A percentile compares a stretch with the other conserved stretches of the same genome.
phyloP scores from a whole-genome alignment of 495 filamentous ascomycete species.

The Aspergillus steynii region DNA sequence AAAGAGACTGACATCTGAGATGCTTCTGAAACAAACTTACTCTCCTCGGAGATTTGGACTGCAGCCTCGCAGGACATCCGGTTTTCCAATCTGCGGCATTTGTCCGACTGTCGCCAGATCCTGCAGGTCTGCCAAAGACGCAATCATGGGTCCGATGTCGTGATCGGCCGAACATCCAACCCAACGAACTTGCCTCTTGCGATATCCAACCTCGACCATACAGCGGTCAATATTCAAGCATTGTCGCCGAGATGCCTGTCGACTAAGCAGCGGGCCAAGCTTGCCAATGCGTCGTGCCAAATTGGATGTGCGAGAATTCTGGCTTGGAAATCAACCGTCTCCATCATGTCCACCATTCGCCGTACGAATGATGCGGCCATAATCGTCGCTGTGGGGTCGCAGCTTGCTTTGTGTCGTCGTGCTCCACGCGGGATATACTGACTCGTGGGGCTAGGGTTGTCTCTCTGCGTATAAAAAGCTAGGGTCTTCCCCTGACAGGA shows the following conservation, averaged over 20 bases:
- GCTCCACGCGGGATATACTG: not conserved
- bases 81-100: constrained; percentile 12
- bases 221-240: no score
- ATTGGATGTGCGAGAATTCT: not conserved
- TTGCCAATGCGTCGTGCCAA: not conserved
- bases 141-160: not conserved
- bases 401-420: not conserved
- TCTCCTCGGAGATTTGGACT: no score
- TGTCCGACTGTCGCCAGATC: constrained; percentile 5
- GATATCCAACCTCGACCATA: not conserved
- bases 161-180: not conserved
- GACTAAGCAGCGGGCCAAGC: not conserved
- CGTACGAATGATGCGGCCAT: not conserved
- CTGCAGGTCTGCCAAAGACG: no score
- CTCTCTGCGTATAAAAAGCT: not conserved
- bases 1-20: no score
- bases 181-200: not conserved
- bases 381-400: not conserved
- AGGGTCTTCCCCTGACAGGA: not conserved
- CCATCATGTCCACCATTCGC: not conserved
- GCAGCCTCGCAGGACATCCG: no score
- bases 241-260: not conserved
- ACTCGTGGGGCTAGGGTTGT: not conserved
- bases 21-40: no score
- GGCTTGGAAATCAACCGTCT: not conserved